phyloP scores from a whole-genome alignment of 2,329 filamentous ascomycete genomes.

The Xylariomycetidae sp. region DNA sequence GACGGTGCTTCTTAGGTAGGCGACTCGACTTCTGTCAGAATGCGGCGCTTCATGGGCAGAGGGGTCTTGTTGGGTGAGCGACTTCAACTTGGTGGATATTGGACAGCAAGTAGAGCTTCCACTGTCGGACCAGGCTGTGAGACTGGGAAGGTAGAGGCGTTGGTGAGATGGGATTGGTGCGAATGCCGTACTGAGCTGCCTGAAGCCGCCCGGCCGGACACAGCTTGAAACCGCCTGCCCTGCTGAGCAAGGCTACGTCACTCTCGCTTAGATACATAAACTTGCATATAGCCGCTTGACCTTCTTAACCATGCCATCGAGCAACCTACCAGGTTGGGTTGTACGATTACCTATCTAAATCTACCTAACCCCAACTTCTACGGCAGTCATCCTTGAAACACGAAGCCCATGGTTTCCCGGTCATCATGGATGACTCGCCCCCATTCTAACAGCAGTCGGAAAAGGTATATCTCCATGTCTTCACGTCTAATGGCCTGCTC shows the following conservation, averaged over 20 bases:
- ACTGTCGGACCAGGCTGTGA: too few species aligned
- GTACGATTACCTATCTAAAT: too few species aligned
- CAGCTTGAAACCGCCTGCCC: too few species aligned
- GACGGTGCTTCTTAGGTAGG: too few species aligned
- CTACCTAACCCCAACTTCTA: too few species aligned
- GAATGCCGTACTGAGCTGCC: background rate
- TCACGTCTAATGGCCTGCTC: conserved; percentile 56
- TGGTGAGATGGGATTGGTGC: conserved; percentile 2
- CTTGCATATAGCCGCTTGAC: background rate
- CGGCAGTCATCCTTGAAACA: conserved; percentile 9
- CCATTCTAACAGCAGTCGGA: conserved; percentile 73
- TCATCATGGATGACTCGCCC: conserved; percentile 60
- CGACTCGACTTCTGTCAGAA: too few species aligned
- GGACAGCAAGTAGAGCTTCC: too few species aligned
- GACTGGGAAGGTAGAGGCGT: too few species aligned
- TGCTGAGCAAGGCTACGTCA: background rate
- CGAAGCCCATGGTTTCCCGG: conserved; percentile 39
- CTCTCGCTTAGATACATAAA: conserved; percentile 1
- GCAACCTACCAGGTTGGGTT: background rate
- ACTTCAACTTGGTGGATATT: too few species aligned
- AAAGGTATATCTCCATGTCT: conserved; percentile 78
- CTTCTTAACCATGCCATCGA: background rate
- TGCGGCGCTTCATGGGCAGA: too few species aligned
- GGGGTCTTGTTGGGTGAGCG: too few species aligned
- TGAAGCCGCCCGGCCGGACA: too few species aligned